Conservation (phyloP, 352 stramenopile species). For the Ophiocytium majus region DNA sequence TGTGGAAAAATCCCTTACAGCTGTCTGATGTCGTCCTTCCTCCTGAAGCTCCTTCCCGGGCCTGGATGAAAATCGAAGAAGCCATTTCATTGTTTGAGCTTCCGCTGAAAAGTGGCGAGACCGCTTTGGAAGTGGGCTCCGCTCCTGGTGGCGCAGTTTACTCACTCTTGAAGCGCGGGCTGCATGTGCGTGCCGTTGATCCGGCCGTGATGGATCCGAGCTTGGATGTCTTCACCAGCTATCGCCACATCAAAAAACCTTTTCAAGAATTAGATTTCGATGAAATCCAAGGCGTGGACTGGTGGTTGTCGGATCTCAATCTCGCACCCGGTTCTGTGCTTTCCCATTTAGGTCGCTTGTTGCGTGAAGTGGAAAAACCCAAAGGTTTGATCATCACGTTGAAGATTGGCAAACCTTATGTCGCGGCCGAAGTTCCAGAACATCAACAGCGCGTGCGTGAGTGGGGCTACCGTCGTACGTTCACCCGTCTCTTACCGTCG, state of each 20-base stretch:
- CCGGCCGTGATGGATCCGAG: slow-evolving; percentile 1
- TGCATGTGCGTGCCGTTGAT: not conserved
- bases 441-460: too few relatives aligned
- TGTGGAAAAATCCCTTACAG: too few relatives aligned
- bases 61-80: not conserved
- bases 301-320: not conserved
- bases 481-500: not conserved
- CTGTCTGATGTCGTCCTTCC: not conserved
- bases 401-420: not conserved
- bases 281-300: not conserved
- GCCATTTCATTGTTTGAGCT: not conserved
- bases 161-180: not conserved
- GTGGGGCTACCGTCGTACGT: not conserved
- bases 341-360: not conserved
- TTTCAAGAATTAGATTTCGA: not conserved
- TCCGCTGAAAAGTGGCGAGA: not conserved
- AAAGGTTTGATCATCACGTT: slow-evolving; percentile 7
- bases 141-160: not conserved
- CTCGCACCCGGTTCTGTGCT: not conserved
- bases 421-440: too few relatives aligned
- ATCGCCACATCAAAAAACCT: not conserved
- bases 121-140: not conserved
- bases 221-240: not conserved
- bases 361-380: not conserved
- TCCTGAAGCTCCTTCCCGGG: not conserved